phyloP scores from a whole-genome alignment of 768 basidiomycete species.

The Suillus weaverae region DNA sequence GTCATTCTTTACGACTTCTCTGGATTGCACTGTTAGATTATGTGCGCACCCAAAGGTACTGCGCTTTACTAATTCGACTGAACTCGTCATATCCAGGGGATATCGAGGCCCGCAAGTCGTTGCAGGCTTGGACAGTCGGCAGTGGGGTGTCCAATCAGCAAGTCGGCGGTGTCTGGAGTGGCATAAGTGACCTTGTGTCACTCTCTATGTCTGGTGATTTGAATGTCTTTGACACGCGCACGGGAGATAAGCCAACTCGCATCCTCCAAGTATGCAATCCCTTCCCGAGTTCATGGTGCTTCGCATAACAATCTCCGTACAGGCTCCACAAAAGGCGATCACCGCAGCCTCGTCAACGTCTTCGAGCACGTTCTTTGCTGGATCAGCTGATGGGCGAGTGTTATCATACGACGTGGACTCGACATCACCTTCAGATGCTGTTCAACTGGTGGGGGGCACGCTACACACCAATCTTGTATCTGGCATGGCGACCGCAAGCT shows the following conservation, averaged over 20 bases:
- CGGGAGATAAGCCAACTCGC: conserved; percentile 57
- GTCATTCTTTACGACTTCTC: conserved; percentile 76
- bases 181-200: conserved; percentile 69
- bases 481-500: conserved; percentile 48
- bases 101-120: conserved; percentile 64
- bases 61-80: neutral
- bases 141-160: conserved; percentile 80
- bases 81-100: conserved; percentile 59
- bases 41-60: conserved; percentile 50
- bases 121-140: conserved; percentile 71
- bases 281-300: neutral
- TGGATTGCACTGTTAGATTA: conserved; percentile 84
- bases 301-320: conserved; percentile 6
- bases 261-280: conserved; percentile 55
- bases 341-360: conserved; percentile 54
- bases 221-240: conserved; percentile 78
- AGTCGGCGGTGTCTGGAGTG: conserved; percentile 85
- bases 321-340: conserved; percentile 84
- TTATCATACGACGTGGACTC: conserved; percentile 54
- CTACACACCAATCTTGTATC: conserved; percentile 74
- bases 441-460: conserved; percentile 54
- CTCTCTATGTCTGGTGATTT: conserved; percentile 81
- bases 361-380: conserved; percentile 71
- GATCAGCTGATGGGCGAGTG: conserved; percentile 77
- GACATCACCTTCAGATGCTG: conserved; percentile 29